A percentile compares a stretch with the other conserved stretches of the same genome.
Evolutionary conservation across 192 early-diverging fungal genomes (phyloP).

Genomic region (Backusella parvicylindrica): DNA sequence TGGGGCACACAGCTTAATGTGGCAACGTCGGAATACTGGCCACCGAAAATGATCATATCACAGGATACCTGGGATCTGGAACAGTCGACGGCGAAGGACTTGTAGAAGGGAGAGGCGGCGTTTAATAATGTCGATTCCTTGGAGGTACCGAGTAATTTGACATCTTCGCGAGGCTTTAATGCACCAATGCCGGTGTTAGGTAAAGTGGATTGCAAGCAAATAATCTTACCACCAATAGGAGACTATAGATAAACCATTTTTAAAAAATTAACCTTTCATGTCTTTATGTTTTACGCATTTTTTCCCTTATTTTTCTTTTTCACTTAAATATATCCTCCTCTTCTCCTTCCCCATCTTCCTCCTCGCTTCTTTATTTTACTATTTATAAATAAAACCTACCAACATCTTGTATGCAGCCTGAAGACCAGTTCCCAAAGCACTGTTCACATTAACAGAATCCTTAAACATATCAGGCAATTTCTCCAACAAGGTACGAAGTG

Average conservation of each 20-base stretch:
- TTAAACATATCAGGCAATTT: conserved; percentile 83
- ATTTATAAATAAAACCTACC: conserved; percentile 35
- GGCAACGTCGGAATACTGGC: conserved; percentile 83
- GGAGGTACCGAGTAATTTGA: conserved; percentile 83
- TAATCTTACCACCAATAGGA: conserved; percentile 86
- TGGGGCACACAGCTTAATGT: conserved; percentile 81
- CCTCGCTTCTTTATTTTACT: not conserved
- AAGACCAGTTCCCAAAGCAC: conserved; percentile 79
- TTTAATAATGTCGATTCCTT: conserved; percentile 86
- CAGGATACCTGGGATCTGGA: conserved; percentile 85
- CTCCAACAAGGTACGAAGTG: conserved; percentile 70
- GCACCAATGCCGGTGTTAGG: conserved; percentile 80
- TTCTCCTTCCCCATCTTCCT: not conserved
- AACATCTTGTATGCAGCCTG: conserved; percentile 80
- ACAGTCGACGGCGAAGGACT: conserved; percentile 87
- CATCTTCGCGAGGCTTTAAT: conserved; percentile 82
- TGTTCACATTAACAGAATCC: conserved; percentile 74
- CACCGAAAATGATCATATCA: conserved; percentile 86
- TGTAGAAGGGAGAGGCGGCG: conserved; percentile 87
- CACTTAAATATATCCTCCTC: not conserved
- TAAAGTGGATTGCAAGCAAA: conserved; percentile 75
- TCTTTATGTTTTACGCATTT: not conserved
- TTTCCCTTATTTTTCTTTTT: not conserved
- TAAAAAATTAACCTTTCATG: not conserved
- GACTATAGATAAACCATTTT: conserved; percentile 37